Evolutionary conservation across 1,284 basidiomycete genomes (phyloP).

Genomic region (Ceratobasidium sp.): DNA sequence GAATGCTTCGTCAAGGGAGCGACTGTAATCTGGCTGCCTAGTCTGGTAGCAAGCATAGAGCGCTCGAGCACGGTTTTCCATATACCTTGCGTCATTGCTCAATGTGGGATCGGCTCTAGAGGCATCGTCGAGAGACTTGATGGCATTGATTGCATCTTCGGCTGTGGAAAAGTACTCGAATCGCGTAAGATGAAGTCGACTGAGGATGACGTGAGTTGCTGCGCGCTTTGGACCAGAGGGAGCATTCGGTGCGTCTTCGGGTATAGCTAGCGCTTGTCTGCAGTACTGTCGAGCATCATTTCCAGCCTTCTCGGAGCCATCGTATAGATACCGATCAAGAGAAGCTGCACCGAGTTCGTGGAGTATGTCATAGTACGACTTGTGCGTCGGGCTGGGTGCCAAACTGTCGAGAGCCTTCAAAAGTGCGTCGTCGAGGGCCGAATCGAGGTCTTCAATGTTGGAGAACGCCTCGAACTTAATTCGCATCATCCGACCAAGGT

Average conservation of each 20-base stretch:
- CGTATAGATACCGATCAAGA: constrained; percentile 19
- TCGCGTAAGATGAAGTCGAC: constrained; percentile 19
- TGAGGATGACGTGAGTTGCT: neutral
- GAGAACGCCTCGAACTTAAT: constrained; percentile 30
- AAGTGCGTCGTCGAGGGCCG: constrained; percentile 24
- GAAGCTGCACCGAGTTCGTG: constrained; percentile 18
- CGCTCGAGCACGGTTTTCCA: constrained; percentile 9
- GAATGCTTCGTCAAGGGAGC: constrained; percentile 4
- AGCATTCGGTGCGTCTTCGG: neutral
- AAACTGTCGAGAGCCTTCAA: constrained; percentile 16
- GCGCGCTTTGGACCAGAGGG: constrained; percentile 7
- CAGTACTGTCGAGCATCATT: constrained; percentile 16
- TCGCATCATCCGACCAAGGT: constrained; percentile 34
- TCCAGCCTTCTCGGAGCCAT: neutral
- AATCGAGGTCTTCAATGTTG: constrained; percentile 18
- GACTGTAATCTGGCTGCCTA: neutral
- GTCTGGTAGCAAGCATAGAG: constrained; percentile 27
- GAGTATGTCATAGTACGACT: constrained; percentile 12
- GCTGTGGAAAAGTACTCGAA: constrained; percentile 12
- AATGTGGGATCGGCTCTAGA: neutral
- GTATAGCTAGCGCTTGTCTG: neutral
- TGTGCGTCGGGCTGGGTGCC: neutral
- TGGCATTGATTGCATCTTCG: constrained; percentile 5
- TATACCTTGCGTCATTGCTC: neutral
- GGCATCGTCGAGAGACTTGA: constrained; percentile 9